Percentiles rank a stretch among this genome's conserved stretches.
phyloP scores from a whole-genome alignment of 1,284 basidiomycete species.

The Irpex sp. region DNA sequence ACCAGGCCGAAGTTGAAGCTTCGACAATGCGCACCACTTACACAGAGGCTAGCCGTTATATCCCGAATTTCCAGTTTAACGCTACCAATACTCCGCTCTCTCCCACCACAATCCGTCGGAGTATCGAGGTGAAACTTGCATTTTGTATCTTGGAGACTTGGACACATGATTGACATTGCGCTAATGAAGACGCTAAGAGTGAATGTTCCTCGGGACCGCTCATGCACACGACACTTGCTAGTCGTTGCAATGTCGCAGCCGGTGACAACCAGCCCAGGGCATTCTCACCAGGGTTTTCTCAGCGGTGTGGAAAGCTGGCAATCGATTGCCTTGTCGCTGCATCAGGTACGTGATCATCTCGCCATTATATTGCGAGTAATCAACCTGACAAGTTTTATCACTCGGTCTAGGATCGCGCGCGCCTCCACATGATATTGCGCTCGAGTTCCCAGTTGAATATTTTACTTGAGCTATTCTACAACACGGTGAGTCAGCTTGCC shows the following conservation, averaged over 20 bases:
- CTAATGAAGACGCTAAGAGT: conserved; percentile 6
- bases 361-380: neutral
- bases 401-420: conserved; percentile 43
- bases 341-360: conserved; percentile 6
- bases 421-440: conserved; percentile 55
- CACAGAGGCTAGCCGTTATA: conserved; percentile 14
- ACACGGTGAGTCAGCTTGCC: conserved; percentile 40
- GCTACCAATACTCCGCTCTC: conserved; percentile 41
- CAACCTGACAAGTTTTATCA: neutral
- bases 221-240: conserved; percentile 14
- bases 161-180: neutral
- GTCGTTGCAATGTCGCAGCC: conserved; percentile 10
- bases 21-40: conserved; percentile 21
- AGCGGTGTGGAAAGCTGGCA: conserved; percentile 1
- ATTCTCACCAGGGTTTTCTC: neutral
- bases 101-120: conserved; percentile 36
- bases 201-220: conserved; percentile 3
- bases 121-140: conserved; percentile 38
- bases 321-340: neutral
- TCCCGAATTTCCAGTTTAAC: conserved; percentile 42
- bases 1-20: neutral
- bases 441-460: conserved; percentile 39
- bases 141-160: neutral
- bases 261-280: conserved; percentile 12
- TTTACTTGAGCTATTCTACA: conserved; percentile 47